Conservation (phyloP, 1,284 basidiomycete genomes). For the Coniferiporia weirii region DNA sequence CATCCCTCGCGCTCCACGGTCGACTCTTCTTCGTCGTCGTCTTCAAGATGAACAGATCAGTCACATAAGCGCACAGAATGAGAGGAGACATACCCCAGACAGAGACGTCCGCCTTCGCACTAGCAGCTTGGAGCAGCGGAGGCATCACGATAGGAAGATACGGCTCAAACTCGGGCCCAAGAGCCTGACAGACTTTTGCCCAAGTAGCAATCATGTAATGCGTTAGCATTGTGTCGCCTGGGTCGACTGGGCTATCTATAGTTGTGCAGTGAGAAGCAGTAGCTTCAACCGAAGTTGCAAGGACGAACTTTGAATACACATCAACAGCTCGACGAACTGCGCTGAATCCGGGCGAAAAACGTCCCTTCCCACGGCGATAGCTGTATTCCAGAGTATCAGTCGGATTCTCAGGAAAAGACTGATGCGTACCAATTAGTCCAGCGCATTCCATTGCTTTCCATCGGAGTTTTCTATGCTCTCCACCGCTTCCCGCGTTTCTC, state of each 20-base stretch:
- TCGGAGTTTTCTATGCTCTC: constrained; percentile 61
- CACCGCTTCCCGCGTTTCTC: constrained; percentile 52
- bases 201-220: constrained; percentile 75
- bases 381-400: constrained; percentile 32
- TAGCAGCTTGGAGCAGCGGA: constrained; percentile 64
- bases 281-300: not conserved
- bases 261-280: not conserved
- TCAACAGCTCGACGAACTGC: constrained; percentile 66
- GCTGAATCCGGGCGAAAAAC: constrained; percentile 71
- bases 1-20: constrained; percentile 61
- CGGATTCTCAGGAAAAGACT: not conserved
- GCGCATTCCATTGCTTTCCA: constrained; percentile 86
- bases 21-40: constrained; percentile 50
- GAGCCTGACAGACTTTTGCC: constrained; percentile 78
- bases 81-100: constrained; percentile 53
- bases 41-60: constrained; percentile 22
- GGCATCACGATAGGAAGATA: constrained; percentile 83
- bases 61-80: not conserved
- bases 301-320: constrained; percentile 70
- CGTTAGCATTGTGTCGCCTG: constrained; percentile 56
- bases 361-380: constrained; percentile 76
- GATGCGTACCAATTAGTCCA: constrained; percentile 60
- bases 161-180: constrained; percentile 77
- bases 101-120: constrained; percentile 73
- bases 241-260: constrained; percentile 58